Conservation (phyloP, 768 basidiomycete species). For the Amylocystis lapponica region DNA sequence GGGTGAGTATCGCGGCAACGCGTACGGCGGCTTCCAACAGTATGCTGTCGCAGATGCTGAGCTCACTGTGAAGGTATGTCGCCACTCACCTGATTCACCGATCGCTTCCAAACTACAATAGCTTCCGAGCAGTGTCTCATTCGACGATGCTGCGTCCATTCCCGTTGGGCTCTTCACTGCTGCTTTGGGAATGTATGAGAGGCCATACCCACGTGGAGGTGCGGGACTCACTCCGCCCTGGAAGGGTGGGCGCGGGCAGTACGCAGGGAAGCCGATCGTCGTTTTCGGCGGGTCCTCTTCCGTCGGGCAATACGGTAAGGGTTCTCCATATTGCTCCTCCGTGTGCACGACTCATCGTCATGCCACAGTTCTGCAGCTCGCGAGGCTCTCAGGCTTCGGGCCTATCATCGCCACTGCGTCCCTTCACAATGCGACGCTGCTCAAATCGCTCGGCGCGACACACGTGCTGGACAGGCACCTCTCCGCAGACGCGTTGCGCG, state of each 20-base stretch:
- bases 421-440: constrained; percentile 5
- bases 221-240: constrained; percentile 12
- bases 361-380: constrained; percentile 11
- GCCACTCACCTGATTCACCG: too few relatives aligned
- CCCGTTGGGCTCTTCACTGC: neutral
- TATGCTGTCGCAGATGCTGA: constrained; percentile 17
- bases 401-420: constrained; percentile 15
- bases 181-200: neutral
- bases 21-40: constrained; percentile 15
- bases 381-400: constrained; percentile 9
- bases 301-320: constrained; percentile 16
- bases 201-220: neutral
- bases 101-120: neutral
- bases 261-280: constrained; percentile 13
- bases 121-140: neutral
- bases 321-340: neutral
- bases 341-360: neutral
- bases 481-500: neutral
- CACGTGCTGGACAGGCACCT: constrained; percentile 22
- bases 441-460: constrained; percentile 16
- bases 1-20: constrained; percentile 2
- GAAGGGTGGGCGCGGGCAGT: constrained; percentile 9
- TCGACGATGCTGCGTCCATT: constrained; percentile 1
- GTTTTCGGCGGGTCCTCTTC: constrained; percentile 17
- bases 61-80: constrained; percentile 15